Base-by-base conservation (phyloP, 768 basidiomycete species). In the Pholiota molesta region DNA sequence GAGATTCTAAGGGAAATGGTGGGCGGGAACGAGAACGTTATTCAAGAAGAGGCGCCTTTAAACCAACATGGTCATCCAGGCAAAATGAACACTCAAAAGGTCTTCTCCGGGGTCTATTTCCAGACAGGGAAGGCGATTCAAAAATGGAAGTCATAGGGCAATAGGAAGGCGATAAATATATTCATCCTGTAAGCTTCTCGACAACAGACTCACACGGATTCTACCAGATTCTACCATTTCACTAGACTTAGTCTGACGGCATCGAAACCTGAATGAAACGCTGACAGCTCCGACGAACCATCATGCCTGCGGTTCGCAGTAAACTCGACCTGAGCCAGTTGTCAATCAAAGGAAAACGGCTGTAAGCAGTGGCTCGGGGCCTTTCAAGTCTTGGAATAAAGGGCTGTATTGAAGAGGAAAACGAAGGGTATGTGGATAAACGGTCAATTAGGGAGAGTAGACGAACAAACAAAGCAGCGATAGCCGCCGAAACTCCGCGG, bases 21-120 rank as follows among this genome's bases (percentile, higher is more conserved):
- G 73, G 78, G 76, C 69, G 74, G 75, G 75, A 73, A 73, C 77
- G 74, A 78, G 75, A 68, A 72, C 66, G 73, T 79, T 75, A 78
- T 77, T 78, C 65, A 72, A 73, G 65, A 73, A 74, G 74, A 73
- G 76, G 72, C 70, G 72, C 69, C 75, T 79, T 81, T 81, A 80
- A 79, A 77, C 73, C 75, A 79, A 77, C 74, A 69, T 69, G 68
- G 69, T 70, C 73, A 74, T 75, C 69, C 71, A 74, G 72, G 70
- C 69, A 80, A 78, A 79, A 80, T 77, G 79, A 79, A 77, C 81
- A 78, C 78, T 78, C 77, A 79, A 79, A 74, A 77, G 77, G 78
- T 63, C 80, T 81, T 81, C 83, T 81, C 79, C 79, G 79, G 83
- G 78, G 77, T 83, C 81, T 81, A 77, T 80, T 78, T 73, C 75